Evolutionary conservation across 2,329 filamentous ascomycete genomes (phyloP), one percentile per base, ranked within the genome.

Genomic region (Fusarium sp.): DNA sequence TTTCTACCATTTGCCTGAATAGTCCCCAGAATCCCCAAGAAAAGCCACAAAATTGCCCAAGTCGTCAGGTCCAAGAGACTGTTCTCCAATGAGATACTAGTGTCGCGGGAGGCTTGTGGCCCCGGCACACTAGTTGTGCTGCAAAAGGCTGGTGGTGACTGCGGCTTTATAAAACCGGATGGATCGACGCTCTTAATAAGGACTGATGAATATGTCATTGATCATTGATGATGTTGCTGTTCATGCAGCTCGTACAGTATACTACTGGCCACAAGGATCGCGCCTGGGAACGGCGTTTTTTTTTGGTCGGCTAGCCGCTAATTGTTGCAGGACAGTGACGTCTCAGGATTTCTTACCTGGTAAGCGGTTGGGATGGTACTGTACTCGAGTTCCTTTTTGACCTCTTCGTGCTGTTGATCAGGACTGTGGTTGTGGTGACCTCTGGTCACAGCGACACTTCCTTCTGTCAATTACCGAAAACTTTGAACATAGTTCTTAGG

Each of bases 101-200:
- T 72, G 65, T 62, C 58, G 37, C 73, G 73, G 73, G 73, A 74
- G 70, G 72, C 73, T 74, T 71, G 56, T 66, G 54, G 56, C 67
- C 69, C 58, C 57, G 60, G 56, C 57, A 58, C 60, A 52, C 70
- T 70, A 59, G 61, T 53, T 67, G 48, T 54, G 61, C 57, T 66
- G 48, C 49, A 46, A 54, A 51, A 48, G 50, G 58, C 49, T n/a
- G n/a, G n/a, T n/a, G n/a, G n/a, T n/a, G n/a, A n/a, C n/a, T 56
- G 58, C 58, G 61, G 62, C 61, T 57, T 59, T 60, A 57, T 49
- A 28, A 74, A 62, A 51, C 39, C 52, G 72, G 55, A 69, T 59
- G 57, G 69, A 74, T 75, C 72, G 55, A 63, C 69, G 54, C 60
- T 69, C 31, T 55, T 25, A 39, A 59, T 46, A 52, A 56, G 52